These are phyloP conservation scores for Durotheca rogersii DNA, from an alignment of 495 filamentous ascomycete species.

Conservation along the genomic window DNA sequence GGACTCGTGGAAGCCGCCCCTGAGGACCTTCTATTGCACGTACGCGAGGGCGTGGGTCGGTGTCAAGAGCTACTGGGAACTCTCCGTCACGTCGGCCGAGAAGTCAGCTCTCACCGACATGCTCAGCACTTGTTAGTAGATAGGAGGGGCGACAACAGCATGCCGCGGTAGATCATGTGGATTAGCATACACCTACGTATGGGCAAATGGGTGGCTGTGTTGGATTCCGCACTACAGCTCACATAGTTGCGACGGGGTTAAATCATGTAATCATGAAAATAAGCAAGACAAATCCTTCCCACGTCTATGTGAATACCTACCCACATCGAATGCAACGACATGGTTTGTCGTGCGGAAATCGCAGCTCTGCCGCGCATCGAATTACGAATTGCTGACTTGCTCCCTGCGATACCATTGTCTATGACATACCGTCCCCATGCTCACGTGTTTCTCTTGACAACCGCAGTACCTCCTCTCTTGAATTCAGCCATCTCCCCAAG, in stretches of 20 bases:
- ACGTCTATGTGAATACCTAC: conserved; percentile 11
- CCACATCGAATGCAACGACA: background rate
- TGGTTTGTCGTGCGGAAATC: background rate
- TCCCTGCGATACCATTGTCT: no score
- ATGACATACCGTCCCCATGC: background rate
- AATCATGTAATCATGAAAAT: conserved; percentile 11
- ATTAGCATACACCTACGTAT: no score
- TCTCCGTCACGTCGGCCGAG: conserved; percentile 61
- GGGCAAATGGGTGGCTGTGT: no score
- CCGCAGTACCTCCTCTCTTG: conserved; percentile 74
- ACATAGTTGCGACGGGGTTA: background rate
- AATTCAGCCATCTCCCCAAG: conserved; percentile 81
- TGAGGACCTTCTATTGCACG: conserved; percentile 68
- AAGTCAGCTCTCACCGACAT: conserved; percentile 63
- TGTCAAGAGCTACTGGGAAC: conserved; percentile 63
- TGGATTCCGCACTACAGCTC: no score
- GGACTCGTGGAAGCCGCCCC: conserved; percentile 71
- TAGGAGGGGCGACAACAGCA: background rate
- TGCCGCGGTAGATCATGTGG: background rate
- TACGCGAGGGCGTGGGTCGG: conserved; percentile 71
- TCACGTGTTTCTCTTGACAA: conserved; percentile 63
- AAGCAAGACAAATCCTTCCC: conserved; percentile 2
- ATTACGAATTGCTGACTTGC: no score
- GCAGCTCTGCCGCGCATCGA: conserved; percentile 10
- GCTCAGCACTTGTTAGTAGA: conserved; percentile 60